Evolutionary conservation across 2,329 filamentous ascomycete species (phyloP).

Genomic region (Ilyonectria sp.): DNA sequence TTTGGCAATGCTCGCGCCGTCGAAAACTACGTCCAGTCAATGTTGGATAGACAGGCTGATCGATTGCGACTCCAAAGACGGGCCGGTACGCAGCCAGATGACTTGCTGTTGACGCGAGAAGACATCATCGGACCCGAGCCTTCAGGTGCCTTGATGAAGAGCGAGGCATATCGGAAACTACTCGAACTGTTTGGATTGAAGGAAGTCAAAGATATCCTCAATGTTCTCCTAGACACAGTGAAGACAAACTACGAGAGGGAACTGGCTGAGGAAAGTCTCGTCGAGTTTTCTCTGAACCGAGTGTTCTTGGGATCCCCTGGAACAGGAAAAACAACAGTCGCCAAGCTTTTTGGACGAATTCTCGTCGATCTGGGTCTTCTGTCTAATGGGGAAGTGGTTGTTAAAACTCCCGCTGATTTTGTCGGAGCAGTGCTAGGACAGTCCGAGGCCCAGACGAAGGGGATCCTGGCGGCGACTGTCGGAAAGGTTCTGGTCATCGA

Average conservation of each 20-base stretch:
- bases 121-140: slow-evolving; percentile 82
- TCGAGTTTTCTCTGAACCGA: slow-evolving; percentile 76
- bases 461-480: slow-evolving; percentile 74
- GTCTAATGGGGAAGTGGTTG: slow-evolving; percentile 78
- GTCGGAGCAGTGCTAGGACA: slow-evolving; percentile 74
- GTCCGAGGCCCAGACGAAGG: slow-evolving; percentile 81
- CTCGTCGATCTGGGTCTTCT: slow-evolving; percentile 77
- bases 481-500: slow-evolving; percentile 88
- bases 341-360: slow-evolving; percentile 79
- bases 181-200: slow-evolving; percentile 71
- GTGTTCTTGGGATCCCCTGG: slow-evolving; percentile 82
- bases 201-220: slow-evolving; percentile 74
- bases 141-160: slow-evolving; percentile 64
- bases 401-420: slow-evolving; percentile 83
- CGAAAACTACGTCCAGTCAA: slow-evolving; percentile 71
- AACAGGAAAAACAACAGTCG: slow-evolving; percentile 83
- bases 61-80: slow-evolving; percentile 66
- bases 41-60: slow-evolving; percentile 71
- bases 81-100: slow-evolving; percentile 61
- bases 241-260: slow-evolving; percentile 77
- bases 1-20: slow-evolving; percentile 82
- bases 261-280: slow-evolving; percentile 69
- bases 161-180: slow-evolving; percentile 71
- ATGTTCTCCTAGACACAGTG: slow-evolving; percentile 72
- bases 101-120: slow-evolving; percentile 73